A percentile compares a stretch with the other conserved stretches of the same genome.
Conservation (phyloP, 1,284 basidiomycete genomes). For the Ceratobasidium sp. region DNA sequence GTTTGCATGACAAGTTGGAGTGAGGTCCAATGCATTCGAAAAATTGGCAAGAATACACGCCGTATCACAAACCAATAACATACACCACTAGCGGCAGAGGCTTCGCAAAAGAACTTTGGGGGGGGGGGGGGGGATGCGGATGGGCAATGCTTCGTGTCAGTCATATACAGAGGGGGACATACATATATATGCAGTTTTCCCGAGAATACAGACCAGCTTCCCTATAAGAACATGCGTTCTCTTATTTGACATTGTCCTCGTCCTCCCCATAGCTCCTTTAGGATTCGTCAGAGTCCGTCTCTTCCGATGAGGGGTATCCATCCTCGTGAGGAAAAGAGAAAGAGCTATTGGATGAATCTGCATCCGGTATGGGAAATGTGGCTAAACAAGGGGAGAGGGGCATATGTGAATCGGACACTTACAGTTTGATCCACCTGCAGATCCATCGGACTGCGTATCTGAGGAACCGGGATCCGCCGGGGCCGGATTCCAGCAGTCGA, state of each 20-base stretch:
- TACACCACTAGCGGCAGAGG: too few relatives aligned
- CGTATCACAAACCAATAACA: too few relatives aligned
- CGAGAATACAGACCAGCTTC: neutral
- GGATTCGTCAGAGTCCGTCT: neutral
- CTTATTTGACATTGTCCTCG: neutral
- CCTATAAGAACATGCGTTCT: neutral
- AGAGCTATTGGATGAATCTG: conserved; percentile 3
- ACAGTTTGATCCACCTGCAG: conserved; percentile 1
- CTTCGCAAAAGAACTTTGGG: too few relatives aligned
- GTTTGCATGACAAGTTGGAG: too few relatives aligned
- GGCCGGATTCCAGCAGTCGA: neutral
- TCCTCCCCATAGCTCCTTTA: neutral
- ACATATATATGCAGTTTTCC: too few relatives aligned
- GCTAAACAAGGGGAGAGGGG: neutral
- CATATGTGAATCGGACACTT: neutral
- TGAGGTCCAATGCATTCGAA: too few relatives aligned
- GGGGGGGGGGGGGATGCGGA: too few relatives aligned
- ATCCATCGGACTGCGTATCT: neutral
- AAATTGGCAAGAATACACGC: too few relatives aligned
- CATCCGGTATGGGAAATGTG: neutral
- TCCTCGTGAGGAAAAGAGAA: neutral
- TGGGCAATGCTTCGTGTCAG: too few relatives aligned
- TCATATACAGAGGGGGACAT: too few relatives aligned
- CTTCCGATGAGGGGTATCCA: neutral
- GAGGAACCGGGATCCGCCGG: neutral